Conservation (phyloP, 768 basidiomycete genomes). For the Boletus insuetus region DNA sequence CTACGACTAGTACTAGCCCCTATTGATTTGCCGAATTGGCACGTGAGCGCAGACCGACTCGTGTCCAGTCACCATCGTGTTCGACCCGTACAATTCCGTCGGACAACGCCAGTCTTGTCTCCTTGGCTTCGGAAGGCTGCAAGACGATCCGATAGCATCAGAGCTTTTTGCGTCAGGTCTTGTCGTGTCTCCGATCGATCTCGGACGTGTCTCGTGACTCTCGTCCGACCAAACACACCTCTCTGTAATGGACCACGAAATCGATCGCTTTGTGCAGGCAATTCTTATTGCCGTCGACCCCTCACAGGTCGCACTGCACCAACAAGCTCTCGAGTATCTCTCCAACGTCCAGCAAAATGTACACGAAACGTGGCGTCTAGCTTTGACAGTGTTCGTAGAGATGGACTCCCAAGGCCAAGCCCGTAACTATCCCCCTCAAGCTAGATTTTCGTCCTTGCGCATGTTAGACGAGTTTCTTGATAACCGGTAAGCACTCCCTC, state of each 20-base stretch:
- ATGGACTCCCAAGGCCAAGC: slow-evolving; percentile 50
- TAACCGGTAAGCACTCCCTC: slow-evolving; percentile 59
- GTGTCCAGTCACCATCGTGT: not conserved
- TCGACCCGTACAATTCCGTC: not conserved
- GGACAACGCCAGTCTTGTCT: too few species aligned
- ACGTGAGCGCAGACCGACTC: slow-evolving; percentile 25
- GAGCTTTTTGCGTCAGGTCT: not conserved
- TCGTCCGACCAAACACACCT: slow-evolving; percentile 14
- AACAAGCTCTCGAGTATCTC: slow-evolving; percentile 84
- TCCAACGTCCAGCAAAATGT: slow-evolving; percentile 74
- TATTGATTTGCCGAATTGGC: slow-evolving; percentile 12
- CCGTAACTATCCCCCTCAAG: slow-evolving; percentile 67
- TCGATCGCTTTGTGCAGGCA: slow-evolving; percentile 77
- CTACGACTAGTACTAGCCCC: slow-evolving; percentile 22
- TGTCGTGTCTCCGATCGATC: slow-evolving; percentile 14
- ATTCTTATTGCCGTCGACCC: slow-evolving; percentile 88
- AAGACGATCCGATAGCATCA: slow-evolving; percentile 2
- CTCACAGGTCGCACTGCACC: slow-evolving; percentile 65
- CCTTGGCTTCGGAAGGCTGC: not conserved
- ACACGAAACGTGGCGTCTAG: slow-evolving; percentile 75
- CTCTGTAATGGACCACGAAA: slow-evolving; percentile 65
- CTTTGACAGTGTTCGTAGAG: slow-evolving; percentile 71
- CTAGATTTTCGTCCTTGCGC: slow-evolving; percentile 76
- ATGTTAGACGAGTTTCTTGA: slow-evolving; percentile 82
- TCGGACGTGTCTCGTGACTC: slow-evolving; percentile 19